These are phyloP conservation scores for Backusella parvicylindrica DNA, from an alignment of 192 early-diverging fungal species.

Conservation along the genomic window DNA sequence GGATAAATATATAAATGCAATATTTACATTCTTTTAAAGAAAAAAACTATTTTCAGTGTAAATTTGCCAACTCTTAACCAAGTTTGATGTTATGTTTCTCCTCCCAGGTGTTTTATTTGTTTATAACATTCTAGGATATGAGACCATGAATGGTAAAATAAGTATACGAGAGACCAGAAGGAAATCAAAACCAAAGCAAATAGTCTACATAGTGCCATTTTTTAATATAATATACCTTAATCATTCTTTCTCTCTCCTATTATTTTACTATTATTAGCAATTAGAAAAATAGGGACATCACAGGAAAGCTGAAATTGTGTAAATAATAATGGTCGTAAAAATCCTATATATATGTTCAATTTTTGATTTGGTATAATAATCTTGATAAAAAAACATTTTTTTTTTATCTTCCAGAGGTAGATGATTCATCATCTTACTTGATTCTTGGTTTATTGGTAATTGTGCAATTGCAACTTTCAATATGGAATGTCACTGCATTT, in stretches of 20 bases:
- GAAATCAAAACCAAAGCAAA: background rate
- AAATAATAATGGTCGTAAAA: background rate
- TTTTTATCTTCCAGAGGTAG: background rate
- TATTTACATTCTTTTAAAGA: background rate
- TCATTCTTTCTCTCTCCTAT: background rate
- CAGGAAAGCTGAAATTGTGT: background rate
- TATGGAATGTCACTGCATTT: too few relatives aligned
- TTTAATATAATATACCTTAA: too few relatives aligned
- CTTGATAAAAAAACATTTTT: background rate
- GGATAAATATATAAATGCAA: background rate
- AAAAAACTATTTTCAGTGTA: background rate
- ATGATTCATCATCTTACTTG: too few relatives aligned
- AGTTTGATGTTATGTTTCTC: background rate
- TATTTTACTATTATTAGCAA: background rate
- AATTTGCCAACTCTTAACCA: background rate
- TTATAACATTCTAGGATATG: background rate
- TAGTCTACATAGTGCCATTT: background rate
- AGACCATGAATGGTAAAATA: background rate
- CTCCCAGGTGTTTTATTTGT: background rate
- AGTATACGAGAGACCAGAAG: background rate
- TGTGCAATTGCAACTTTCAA: background rate
- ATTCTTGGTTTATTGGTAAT: too few relatives aligned
- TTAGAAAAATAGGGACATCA: background rate
- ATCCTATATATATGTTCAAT: background rate
- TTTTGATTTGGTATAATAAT: background rate